Evolutionary conservation across 768 basidiomycete species (phyloP).

Genomic region (Mycena rosella): DNA sequence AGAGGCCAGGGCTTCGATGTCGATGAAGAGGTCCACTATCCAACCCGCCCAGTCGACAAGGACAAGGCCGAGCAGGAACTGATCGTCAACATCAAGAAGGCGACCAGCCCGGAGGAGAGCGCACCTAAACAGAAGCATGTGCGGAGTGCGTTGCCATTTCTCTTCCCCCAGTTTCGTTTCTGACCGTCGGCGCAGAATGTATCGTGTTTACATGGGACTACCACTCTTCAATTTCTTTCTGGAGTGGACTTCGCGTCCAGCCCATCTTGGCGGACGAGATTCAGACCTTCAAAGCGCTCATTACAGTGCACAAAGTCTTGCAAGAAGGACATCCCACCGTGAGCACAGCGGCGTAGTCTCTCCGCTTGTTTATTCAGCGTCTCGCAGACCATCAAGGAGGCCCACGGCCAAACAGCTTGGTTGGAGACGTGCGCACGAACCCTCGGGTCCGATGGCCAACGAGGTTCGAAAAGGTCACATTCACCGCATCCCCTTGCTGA

Average conservation of each 20-base stretch:
- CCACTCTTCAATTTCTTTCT: conserved; percentile 96
- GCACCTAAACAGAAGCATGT: conserved; percentile 99
- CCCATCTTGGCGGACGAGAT: conserved; percentile 98
- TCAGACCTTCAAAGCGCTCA: conserved; percentile 98
- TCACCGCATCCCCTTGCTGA: conserved; percentile 4
- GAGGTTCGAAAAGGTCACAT: conserved; percentile 63
- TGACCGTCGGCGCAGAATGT: conserved; percentile 71
- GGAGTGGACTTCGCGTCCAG: conserved; percentile 96
- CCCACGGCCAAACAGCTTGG: conserved; percentile 97
- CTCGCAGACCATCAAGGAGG: conserved; percentile 92
- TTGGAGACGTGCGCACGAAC: conserved; percentile 97
- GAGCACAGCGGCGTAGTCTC: conserved; percentile 39
- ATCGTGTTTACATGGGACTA: conserved; percentile 99
- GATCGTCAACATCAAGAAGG: conserved; percentile 97
- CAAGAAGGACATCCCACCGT: conserved; percentile 98
- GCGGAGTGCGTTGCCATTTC: conserved; percentile 75
- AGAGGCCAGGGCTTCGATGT: conserved; percentile 66
- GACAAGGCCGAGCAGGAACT: conserved; percentile 98
- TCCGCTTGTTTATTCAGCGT: conserved; percentile 26
- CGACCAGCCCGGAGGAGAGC: conserved; percentile 93
- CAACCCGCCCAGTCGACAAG: conserved; percentile 97
- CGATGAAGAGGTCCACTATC: conserved; percentile 91
- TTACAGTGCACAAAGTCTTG: conserved; percentile 96
- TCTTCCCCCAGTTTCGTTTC: conserved; percentile 13
- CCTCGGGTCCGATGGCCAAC: conserved; percentile 78